A percentile compares a stretch with the other conserved stretches of the same genome.
Evolutionary conservation across 192 early-diverging fungal species (phyloP).

Genomic region (Diversispora epigaea): DNA sequence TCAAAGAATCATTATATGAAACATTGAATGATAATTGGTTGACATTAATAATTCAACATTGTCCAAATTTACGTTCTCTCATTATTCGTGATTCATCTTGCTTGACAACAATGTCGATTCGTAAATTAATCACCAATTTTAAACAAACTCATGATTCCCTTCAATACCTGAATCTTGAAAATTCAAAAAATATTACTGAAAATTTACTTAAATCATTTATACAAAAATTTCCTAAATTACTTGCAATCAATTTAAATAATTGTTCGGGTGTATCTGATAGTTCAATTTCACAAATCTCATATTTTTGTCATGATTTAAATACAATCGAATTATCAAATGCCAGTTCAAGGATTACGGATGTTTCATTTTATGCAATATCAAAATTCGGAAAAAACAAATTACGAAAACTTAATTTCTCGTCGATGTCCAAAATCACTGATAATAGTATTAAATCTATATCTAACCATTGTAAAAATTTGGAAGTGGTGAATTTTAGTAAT

Average conservation of each 20-base stretch:
- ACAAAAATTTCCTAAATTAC: constrained; percentile 13
- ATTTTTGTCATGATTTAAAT: constrained; percentile 6
- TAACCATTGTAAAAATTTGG: background rate
- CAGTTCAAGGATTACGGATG: background rate
- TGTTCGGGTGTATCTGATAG: constrained; percentile 1
- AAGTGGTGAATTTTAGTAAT: background rate
- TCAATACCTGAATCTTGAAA: background rate
- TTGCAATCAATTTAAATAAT: background rate
- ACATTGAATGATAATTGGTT: constrained; percentile 11
- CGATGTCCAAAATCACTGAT: background rate
- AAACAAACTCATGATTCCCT: background rate
- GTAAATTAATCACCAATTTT: background rate
- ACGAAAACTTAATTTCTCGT: background rate
- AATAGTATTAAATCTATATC: constrained; percentile 1
- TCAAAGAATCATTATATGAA: constrained; percentile 9
- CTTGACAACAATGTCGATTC: constrained; percentile 5
- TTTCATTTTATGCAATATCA: background rate
- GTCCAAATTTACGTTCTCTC: background rate
- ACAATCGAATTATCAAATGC: background rate
- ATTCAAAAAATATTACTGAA: constrained; percentile 7
- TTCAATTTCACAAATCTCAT: constrained; percentile 10
- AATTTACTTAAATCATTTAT: background rate
- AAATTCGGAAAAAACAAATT: constrained; percentile 17
- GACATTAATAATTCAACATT: background rate
- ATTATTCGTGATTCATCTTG: constrained; percentile 3